Conservation (phyloP, 768 basidiomycete genomes). For the Xanthoconium purpureum region DNA sequence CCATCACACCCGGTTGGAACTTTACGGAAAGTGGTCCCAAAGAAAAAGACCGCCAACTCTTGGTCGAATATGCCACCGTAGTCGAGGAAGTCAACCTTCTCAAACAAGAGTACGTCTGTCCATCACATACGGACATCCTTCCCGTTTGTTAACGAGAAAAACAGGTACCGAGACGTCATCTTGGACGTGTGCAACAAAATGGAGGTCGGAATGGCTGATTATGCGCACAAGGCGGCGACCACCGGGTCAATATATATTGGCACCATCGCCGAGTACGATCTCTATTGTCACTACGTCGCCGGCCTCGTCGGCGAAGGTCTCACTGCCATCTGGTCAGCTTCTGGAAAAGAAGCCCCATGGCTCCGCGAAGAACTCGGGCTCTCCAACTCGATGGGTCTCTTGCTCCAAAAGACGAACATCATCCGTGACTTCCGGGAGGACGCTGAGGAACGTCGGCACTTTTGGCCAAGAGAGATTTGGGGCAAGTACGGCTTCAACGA, state of each 20-base stretch:
- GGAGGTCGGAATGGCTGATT: slow-evolving; percentile 95
- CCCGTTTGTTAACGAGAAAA: not conserved
- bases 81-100: slow-evolving; percentile 77
- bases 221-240: slow-evolving; percentile 76
- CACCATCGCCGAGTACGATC: slow-evolving; percentile 82
- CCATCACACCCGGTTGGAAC: slow-evolving; percentile 80
- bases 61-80: slow-evolving; percentile 79
- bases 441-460: slow-evolving; percentile 74
- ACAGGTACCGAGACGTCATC: slow-evolving; percentile 75
- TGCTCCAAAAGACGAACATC: slow-evolving; percentile 98
- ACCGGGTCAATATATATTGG: slow-evolving; percentile 68
- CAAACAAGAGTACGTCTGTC: slow-evolving; percentile 47
- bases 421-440: slow-evolving; percentile 95
- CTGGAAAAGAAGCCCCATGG: slow-evolving; percentile 74
- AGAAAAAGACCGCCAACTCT: slow-evolving; percentile 84
- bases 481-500: slow-evolving; percentile 69
- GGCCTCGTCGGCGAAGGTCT: slow-evolving; percentile 97
- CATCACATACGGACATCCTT: not conserved
- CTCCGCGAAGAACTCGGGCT: slow-evolving; percentile 81
- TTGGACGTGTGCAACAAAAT: slow-evolving; percentile 82
- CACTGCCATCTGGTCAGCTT: slow-evolving; percentile 82
- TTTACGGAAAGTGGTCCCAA: slow-evolving; percentile 78
- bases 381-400: slow-evolving; percentile 90
- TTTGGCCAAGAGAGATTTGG: slow-evolving; percentile 97
- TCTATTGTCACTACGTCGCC: slow-evolving; percentile 98